These are phyloP conservation scores for Talaromyces ruber DNA, from an alignment of 495 filamentous ascomycete species.

Conservation along the genomic window DNA sequence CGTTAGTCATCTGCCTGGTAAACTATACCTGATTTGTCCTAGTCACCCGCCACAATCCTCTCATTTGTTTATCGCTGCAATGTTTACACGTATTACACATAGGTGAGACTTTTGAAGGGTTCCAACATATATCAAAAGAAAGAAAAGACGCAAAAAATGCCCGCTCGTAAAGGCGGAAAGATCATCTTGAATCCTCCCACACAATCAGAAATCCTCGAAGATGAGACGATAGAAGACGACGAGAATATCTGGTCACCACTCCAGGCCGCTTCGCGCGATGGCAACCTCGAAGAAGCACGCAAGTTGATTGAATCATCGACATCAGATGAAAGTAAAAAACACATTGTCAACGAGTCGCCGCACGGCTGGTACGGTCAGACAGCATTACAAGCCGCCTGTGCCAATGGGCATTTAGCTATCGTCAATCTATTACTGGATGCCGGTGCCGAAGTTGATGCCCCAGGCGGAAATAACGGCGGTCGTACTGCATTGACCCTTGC, in stretches of 20 bases:
- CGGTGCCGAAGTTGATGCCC: conserved; percentile 8
- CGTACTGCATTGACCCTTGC: conserved; percentile 20
- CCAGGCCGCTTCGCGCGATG: conserved; percentile 9
- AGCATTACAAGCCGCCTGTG: conserved; percentile 28
- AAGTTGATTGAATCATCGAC: background rate
- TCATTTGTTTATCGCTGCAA: background rate
- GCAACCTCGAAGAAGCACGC: conserved; percentile 6
- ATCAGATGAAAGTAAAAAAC: background rate
- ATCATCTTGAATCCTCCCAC: background rate
- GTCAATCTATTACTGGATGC: conserved; percentile 7
- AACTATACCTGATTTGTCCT: background rate
- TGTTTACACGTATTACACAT: background rate
- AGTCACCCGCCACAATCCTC: background rate
- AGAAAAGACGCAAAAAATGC: background rate
- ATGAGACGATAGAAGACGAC: background rate
- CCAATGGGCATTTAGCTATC: conserved; percentile 25
- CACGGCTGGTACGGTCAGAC: conserved; percentile 8
- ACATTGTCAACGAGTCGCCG: background rate
- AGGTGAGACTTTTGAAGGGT: background rate
- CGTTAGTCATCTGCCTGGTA: background rate
- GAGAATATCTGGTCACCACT: conserved; percentile 6
- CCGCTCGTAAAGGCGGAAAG: conserved; percentile 2
- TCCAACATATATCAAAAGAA: background rate
- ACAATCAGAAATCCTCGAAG: background rate
- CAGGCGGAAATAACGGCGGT: conserved; percentile 5